Evolutionary conservation across 192 early-diverging fungal genomes (phyloP), one percentile per base, ranked within the genome.

Genomic region (Neocallimastix lanati): DNA sequence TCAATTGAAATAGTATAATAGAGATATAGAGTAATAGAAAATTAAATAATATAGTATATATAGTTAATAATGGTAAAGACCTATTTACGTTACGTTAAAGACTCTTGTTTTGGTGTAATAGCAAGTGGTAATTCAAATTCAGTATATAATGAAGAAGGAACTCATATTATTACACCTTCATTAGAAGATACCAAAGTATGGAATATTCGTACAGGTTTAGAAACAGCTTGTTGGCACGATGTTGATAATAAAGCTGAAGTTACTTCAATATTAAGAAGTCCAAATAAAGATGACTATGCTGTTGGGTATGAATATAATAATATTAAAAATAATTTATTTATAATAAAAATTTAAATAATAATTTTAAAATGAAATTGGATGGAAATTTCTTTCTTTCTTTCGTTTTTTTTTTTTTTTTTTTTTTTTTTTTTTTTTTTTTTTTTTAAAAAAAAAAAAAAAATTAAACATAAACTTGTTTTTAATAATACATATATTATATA

Each of bases 61-160:
- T 13, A n/a, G n/a, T n/a, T n/a, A n/a, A 29, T 29, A 33, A 79
- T 79, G 78, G 78, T 80, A 28, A 92, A 92, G 85, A 87, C 94
- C 21, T 95, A 95, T 82, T 82, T 94, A 83, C 91, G 93, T 76
- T 99, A 98, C 84, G 90, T 91, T 81, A 88, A 92, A 37, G 85
- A 86, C 76, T 87, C 89, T 81, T 87, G 87, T 77, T 96, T 98
- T 87, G 97, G 96, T 78, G 88, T 98, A 18, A 91, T 99, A 76
- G 83, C 90, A 79, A 92, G 90, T 79, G 84, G 86, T 7, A 82
- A 82, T 28, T 87, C 92, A 27, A 95, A 95, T 80, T 88, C 89
- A 21, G 83, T 93, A 29, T 94, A 93, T 77, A 92, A 93, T 82
- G 78, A 82, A 28, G 87, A 84, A 4, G 95, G 92, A 37, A 92